Conservation (phyloP, 345 rosid genomes). For the Eucalyptus shirleyi region DNA sequence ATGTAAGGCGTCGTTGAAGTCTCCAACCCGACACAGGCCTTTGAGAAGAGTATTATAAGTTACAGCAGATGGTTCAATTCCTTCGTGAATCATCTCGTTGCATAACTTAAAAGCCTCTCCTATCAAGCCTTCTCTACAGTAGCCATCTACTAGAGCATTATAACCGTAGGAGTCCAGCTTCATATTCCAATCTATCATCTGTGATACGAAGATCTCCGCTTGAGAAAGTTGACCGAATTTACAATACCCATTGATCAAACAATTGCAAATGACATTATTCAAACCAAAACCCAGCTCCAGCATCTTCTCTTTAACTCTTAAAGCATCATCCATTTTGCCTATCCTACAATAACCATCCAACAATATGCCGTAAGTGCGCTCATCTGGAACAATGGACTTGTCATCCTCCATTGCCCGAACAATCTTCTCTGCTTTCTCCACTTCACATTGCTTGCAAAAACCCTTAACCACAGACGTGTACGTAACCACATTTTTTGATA, state of each 20-base stretch:
- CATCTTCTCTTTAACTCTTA: constrained; percentile 53
- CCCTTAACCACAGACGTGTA: constrained; percentile 53
- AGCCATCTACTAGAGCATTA: constrained; percentile 70
- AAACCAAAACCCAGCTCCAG: constrained; percentile 42
- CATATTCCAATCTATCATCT: constrained; percentile 46
- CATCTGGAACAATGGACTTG: constrained; percentile 34
- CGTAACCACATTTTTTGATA: constrained; percentile 36
- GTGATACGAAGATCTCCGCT: constrained; percentile 26
- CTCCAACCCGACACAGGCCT: constrained; percentile 46
- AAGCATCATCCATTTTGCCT: constrained; percentile 48
- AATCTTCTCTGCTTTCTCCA: constrained; percentile 53
- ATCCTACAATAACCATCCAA: constrained; percentile 65
- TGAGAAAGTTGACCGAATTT: constrained; percentile 37
- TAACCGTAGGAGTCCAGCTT: constrained; percentile 64
- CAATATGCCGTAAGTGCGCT: constrained; percentile 57
- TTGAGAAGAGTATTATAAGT: constrained; percentile 79
- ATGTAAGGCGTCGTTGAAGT: constrained; percentile 38
- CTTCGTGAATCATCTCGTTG: constrained; percentile 33
- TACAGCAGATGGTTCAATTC: constrained; percentile 33
- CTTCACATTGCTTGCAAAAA: constrained; percentile 31
- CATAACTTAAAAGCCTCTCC: constrained; percentile 53
- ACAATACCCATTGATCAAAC: constrained; percentile 73
- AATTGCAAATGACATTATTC: constrained; percentile 59
- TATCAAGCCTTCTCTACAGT: constrained; percentile 40
- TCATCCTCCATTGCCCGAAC: constrained; percentile 1